Conservation (phyloP, 495 filamentous ascomycete species). For the Haplographium delicatum region DNA sequence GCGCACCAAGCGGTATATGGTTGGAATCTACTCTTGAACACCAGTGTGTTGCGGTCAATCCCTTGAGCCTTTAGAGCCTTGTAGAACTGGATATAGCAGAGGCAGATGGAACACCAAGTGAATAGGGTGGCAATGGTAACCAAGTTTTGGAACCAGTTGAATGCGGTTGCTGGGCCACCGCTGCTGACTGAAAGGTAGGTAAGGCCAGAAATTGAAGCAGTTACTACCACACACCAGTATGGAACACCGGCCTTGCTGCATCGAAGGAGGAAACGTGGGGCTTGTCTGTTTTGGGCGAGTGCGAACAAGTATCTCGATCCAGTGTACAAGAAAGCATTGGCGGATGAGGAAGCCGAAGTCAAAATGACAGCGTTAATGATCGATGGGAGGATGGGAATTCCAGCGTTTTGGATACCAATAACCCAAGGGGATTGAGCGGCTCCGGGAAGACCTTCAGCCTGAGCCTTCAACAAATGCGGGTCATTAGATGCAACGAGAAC, state of each 20-base stretch:
- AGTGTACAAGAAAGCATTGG: slow-evolving; percentile 57
- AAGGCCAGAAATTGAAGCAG: slow-evolving; percentile 48
- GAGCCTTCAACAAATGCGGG: slow-evolving; percentile 48
- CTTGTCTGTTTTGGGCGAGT: slow-evolving; percentile 57
- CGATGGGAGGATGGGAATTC: slow-evolving; percentile 56
- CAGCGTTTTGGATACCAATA: slow-evolving; percentile 60
- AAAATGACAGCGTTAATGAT: slow-evolving; percentile 67
- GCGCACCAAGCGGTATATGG: slow-evolving; percentile 59
- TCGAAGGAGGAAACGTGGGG: slow-evolving; percentile 48
- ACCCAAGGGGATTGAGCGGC: slow-evolving; percentile 52
- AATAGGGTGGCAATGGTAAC: slow-evolving; percentile 54
- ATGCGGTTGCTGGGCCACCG: slow-evolving; percentile 49
- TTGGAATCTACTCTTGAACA: slow-evolving; percentile 56
- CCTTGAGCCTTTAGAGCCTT: slow-evolving; percentile 25
- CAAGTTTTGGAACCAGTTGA: slow-evolving; percentile 56
- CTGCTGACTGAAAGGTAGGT: slow-evolving; percentile 55
- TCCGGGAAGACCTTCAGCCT: slow-evolving; percentile 47
- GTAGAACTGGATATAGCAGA: slow-evolving; percentile 26
- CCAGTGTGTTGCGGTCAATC: slow-evolving; percentile 34
- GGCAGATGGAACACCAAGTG: slow-evolving; percentile 41
- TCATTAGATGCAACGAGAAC: slow-evolving; percentile 57
- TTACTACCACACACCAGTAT: slow-evolving; percentile 49
- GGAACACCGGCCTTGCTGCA: slow-evolving; percentile 59
- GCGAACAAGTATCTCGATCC: slow-evolving; percentile 62
- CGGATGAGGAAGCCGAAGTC: slow-evolving; percentile 67